These are phyloP conservation scores for Penicillium arizonense DNA, from an alignment of 495 filamentous ascomycete genomes.

Conservation along the genomic window DNA sequence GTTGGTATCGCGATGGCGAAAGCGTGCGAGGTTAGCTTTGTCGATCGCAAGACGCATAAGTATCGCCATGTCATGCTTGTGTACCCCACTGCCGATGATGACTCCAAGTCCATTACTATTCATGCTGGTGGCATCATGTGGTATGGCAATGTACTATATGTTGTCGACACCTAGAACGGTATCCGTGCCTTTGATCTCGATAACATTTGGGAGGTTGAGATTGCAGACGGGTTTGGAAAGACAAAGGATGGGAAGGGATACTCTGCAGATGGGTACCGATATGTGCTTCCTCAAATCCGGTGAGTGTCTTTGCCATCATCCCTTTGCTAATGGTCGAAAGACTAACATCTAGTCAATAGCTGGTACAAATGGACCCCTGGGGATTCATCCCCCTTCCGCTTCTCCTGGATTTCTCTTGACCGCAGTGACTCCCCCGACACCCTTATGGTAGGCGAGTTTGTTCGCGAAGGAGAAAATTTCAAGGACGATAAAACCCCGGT, in stretches of 20 bases:
- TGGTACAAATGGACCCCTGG: conserved; percentile 17
- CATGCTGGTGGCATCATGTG: conserved; percentile 36
- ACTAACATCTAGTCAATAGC: conserved; percentile 1
- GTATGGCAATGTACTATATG: conserved; percentile 32
- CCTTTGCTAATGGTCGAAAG: neutral
- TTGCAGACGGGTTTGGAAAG: conserved; percentile 24
- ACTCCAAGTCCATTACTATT: conserved; percentile 25
- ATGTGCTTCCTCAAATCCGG: conserved; percentile 25
- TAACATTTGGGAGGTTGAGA: conserved; percentile 32
- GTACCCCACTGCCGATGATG: conserved; percentile 24
- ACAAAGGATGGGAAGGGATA: conserved; percentile 18
- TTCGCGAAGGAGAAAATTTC: conserved; percentile 8
- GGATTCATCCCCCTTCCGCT: conserved; percentile 18
- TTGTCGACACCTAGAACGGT: conserved; percentile 31
- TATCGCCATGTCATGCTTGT: conserved; percentile 42
- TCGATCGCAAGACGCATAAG: conserved; percentile 28
- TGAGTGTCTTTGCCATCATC: conserved; percentile 1
- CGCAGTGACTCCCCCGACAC: conserved; percentile 20
- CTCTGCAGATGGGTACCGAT: conserved; percentile 31
- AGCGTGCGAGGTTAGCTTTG: conserved; percentile 35
- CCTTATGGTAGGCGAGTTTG: conserved; percentile 21
- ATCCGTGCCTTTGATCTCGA: conserved; percentile 32
- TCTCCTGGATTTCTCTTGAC: conserved; percentile 23
- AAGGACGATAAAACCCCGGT: conserved; percentile 2
- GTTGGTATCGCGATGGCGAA: conserved; percentile 35